Percentiles rank a stretch among this genome's conserved stretches.
These are phyloP conservation scores for Cyclotella baltica DNA, from an alignment of 108 stramenopile species.

Conservation along the genomic window DNA sequence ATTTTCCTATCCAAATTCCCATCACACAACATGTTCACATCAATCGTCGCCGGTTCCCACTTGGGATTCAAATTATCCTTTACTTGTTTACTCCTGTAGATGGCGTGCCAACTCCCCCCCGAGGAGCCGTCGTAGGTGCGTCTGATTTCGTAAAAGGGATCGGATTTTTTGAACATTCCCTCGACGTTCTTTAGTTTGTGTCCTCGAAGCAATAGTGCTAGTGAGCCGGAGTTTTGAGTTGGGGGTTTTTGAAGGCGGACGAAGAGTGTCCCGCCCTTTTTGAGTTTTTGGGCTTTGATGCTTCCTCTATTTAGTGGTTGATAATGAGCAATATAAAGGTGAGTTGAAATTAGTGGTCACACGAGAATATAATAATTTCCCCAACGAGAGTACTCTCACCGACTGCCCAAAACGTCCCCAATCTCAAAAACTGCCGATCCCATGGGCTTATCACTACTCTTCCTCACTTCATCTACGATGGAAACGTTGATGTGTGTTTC, in stretches of 20 bases:
- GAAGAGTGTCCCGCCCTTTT: slow-evolving; percentile 73
- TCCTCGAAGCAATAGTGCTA: slow-evolving; percentile 52
- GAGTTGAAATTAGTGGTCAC: not conserved
- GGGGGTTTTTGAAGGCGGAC: slow-evolving; percentile 63
- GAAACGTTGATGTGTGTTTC: slow-evolving; percentile 54
- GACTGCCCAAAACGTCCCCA: slow-evolving; percentile 71
- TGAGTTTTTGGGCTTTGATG: slow-evolving; percentile 69
- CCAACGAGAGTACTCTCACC: slow-evolving; percentile 24
- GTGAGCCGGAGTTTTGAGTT: slow-evolving; percentile 18
- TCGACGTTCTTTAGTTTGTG: slow-evolving; percentile 83
- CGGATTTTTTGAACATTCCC: slow-evolving; percentile 76
- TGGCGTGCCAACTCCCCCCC: slow-evolving; percentile 61
- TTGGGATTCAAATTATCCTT: slow-evolving; percentile 70
- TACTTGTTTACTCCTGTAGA: slow-evolving; percentile 73
- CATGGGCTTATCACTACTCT: slow-evolving; percentile 57
- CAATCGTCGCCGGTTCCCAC: slow-evolving; percentile 70
- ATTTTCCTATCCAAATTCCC: slow-evolving; percentile 75
- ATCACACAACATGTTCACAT: slow-evolving; percentile 81
- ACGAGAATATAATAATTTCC: not conserved
- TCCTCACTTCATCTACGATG: slow-evolving; percentile 51
- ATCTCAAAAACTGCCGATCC: slow-evolving; percentile 84
- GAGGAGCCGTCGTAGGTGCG: slow-evolving; percentile 58
- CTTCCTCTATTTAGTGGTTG: slow-evolving; percentile 49
- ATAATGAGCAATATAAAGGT: not conserved
- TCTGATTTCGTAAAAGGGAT: slow-evolving; percentile 79